A percentile compares a stretch with the other conserved stretches of the same genome.
Conservation (phyloP, 352 stramenopile species). For the Pythium folliculosum region DNA sequence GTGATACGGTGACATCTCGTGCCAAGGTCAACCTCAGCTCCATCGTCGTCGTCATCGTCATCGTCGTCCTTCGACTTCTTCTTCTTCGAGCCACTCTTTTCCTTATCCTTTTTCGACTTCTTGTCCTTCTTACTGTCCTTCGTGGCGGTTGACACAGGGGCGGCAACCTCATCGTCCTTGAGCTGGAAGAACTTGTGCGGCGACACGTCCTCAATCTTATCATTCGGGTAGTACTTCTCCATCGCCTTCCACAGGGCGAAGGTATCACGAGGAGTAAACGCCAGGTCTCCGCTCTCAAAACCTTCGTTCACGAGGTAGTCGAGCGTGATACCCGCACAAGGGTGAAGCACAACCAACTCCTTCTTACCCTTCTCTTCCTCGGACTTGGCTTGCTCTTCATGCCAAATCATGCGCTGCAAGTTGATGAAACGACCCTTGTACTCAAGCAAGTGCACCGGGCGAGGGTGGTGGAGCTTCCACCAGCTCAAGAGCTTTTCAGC, state of each 20-base stretch:
- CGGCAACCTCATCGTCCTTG: constrained; percentile 40
- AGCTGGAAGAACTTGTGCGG: constrained; percentile 94
- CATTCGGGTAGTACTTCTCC: constrained; percentile 66
- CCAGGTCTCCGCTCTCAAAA: constrained; percentile 79
- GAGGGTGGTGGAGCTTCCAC: constrained; percentile 91
- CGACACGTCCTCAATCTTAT: constrained; percentile 90
- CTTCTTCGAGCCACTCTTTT: constrained; percentile 44
- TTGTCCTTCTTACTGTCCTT: constrained; percentile 36
- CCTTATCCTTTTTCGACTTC: constrained; percentile 36
- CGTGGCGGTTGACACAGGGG: constrained; percentile 13
- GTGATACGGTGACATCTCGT: constrained; percentile 93
- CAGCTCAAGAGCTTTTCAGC: constrained; percentile 92
- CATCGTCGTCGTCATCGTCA: constrained; percentile 71
- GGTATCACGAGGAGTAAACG: constrained; percentile 97
- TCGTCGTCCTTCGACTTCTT: constrained; percentile 69
- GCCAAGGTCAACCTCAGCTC: constrained; percentile 63
- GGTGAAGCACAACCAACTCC: constrained; percentile 78
- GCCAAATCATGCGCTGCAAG: constrained; percentile 96
- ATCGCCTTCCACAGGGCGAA: constrained; percentile 95
- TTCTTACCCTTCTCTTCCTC: constrained; percentile 38
- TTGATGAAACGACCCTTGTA: constrained; percentile 99
- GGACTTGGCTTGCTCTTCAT: constrained; percentile 53
- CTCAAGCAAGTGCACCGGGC: constrained; percentile 92
- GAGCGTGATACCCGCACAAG: constrained; percentile 80
- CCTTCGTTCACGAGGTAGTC: constrained; percentile 85